phyloP scores from a whole-genome alignment of 2,329 filamentous ascomycete genomes.

The Juglanconis oblonga region DNA sequence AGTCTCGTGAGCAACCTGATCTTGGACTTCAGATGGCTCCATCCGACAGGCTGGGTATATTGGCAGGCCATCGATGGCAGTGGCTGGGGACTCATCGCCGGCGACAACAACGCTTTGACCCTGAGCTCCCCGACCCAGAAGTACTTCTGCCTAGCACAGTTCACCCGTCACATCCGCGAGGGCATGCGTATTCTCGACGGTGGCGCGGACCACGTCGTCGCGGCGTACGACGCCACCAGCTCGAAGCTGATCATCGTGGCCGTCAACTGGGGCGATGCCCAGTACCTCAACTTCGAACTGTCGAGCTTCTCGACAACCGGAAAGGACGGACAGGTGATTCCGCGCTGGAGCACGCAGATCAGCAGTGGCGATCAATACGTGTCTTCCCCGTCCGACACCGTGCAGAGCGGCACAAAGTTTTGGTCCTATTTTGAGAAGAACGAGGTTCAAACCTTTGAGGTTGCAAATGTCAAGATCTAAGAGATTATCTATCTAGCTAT shows the following conservation, averaged over 20 bases:
- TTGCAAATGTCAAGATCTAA: constrained; percentile 26
- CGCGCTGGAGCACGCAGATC: constrained; percentile 36
- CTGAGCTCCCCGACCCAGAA: constrained; percentile 32
- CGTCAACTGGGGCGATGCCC: constrained; percentile 35
- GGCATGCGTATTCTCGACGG: constrained; percentile 38
- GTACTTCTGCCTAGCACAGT: constrained; percentile 41
- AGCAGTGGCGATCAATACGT: constrained; percentile 34
- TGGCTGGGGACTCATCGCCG: constrained; percentile 40
- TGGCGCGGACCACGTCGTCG: constrained; percentile 33
- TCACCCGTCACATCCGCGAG: constrained; percentile 37
- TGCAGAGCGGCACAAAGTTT: constrained; percentile 32
- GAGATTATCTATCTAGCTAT: background rate
- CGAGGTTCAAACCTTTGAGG: constrained; percentile 37
- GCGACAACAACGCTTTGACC: constrained; percentile 32
- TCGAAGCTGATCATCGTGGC: constrained; percentile 37
- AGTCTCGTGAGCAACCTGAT: constrained; percentile 34
- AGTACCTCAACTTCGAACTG: constrained; percentile 39
- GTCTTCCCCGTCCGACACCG: constrained; percentile 27
- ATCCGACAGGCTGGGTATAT: constrained; percentile 42
- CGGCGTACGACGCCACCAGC: constrained; percentile 34
- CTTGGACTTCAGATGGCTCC: constrained; percentile 38
- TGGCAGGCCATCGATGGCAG: constrained; percentile 40
- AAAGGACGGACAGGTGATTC: constrained; percentile 29
- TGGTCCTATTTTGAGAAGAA: constrained; percentile 33
- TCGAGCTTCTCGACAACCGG: constrained; percentile 30